These are phyloP conservation scores for Gnaphalium uliginosum DNA, from an alignment of 129 eudicot genomes.

Conservation along the genomic window DNA sequence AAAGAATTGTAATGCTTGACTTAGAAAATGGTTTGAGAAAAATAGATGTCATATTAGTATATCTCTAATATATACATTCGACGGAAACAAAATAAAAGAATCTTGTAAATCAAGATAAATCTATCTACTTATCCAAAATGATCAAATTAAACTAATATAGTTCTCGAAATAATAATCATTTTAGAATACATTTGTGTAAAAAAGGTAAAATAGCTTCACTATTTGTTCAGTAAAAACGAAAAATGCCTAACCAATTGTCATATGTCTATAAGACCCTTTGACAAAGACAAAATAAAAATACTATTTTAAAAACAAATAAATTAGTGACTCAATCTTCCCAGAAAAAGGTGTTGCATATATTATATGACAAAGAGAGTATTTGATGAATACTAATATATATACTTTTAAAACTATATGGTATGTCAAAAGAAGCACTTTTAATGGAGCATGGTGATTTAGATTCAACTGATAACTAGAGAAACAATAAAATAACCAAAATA, in stretches of 20 bases:
- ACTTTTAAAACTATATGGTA: not conserved
- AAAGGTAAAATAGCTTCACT: not conserved
- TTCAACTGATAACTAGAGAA: slow-evolving; percentile 2
- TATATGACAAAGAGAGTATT: not conserved
- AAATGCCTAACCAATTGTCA: slow-evolving; percentile 9
- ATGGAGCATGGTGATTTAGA: not conserved
- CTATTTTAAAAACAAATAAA: not conserved
- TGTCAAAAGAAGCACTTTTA: not conserved
- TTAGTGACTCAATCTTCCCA: not conserved
- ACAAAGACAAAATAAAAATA: not conserved
- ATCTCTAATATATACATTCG: too few relatives aligned
- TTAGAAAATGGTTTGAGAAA: too few relatives aligned
- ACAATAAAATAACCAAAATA: slow-evolving; percentile 1
- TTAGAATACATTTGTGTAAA: not conserved
- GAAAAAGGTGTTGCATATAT: not conserved
- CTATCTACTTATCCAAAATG: not conserved
- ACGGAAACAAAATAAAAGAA: too few relatives aligned
- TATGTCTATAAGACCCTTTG: not conserved
- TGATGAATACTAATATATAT: not conserved
- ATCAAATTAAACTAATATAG: not conserved
- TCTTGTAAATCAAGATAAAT: too few relatives aligned
- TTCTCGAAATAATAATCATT: not conserved
- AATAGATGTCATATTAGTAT: too few relatives aligned
- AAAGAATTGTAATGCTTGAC: too few relatives aligned
- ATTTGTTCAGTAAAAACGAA: not conserved